Base-by-base conservation (phyloP, 2,329 filamentous ascomycete species). In the Trichophaea hybrida region DNA sequence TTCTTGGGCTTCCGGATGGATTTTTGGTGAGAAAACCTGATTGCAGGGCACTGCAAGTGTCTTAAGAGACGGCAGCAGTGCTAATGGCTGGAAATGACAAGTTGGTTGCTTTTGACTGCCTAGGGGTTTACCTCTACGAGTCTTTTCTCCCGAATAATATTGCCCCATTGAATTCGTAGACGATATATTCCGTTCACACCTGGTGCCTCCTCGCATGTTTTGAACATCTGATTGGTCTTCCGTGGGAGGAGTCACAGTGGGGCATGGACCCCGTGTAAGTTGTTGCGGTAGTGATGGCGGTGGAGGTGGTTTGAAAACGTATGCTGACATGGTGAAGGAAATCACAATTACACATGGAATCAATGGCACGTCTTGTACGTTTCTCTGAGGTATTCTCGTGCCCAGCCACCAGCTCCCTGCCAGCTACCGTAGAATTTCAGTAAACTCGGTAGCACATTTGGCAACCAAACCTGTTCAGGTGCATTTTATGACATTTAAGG, bases 241-340 rank as follows among this genome's bases (percentile, higher is more conserved):
- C 53, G 59, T 34, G 15, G 46, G 38, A 24, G 24, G 3, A 3
- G 24, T 2, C 24, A 24, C 24, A 24, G 3, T 24, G 24, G 24
- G 24, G 24, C 24, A 3, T 24, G 24, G 24, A 24, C 1, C 1
- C 3, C 24, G 24, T 24, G 24, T 24, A 24, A 24, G 24, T 24
- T 24, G 24, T 13, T n/a, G 31, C 6, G n/a, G n/a, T 3, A 15
- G 15, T 38, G 57, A 51, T 15, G 33, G 57, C 15, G 44, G 63
- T 12, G 63, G 63, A 10, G 63, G 63, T 32, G 62, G 61, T 8
- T 51, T 55, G 24, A 58, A 65, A 31, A 65, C 62, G 40, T 62
- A 63, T 59, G 34, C 59, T 54, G 60, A 64, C 58, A 44, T 71
- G n/a, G 34, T 43, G 38, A 43, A 12, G 2, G 38, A 10, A 43